Conservation (phyloP, 2,329 filamentous ascomycete species). For the Diaporthe ilicicola region DNA sequence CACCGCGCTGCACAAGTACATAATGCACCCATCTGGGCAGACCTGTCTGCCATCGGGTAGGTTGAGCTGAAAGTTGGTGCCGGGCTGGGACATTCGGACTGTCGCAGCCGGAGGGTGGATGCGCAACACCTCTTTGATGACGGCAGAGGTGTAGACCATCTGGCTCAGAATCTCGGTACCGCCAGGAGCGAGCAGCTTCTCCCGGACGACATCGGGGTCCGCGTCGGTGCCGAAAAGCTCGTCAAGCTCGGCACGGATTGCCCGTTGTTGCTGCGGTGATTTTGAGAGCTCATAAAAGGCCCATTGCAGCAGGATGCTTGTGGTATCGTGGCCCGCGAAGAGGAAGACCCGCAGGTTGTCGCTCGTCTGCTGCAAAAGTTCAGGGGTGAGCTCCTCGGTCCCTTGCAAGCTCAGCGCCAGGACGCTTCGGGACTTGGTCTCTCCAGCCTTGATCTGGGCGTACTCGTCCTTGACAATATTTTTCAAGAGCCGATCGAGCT, state of each 20-base stretch:
- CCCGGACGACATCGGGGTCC: constrained; percentile 38
- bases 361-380: constrained; percentile 42
- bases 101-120: constrained; percentile 40
- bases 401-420: constrained; percentile 45
- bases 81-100: constrained; percentile 40
- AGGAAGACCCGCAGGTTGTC: constrained; percentile 51
- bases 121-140: constrained; percentile 31
- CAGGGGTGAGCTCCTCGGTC: constrained; percentile 38
- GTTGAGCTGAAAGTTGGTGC: constrained; percentile 41
- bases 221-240: constrained; percentile 44
- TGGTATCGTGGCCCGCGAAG: constrained; percentile 53
- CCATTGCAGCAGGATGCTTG: constrained; percentile 48
- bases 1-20: constrained; percentile 45
- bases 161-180: constrained; percentile 43
- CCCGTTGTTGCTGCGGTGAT: constrained; percentile 40
- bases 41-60: constrained; percentile 40
- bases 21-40: constrained; percentile 45
- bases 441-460: background rate
- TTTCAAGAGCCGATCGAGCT: constrained; percentile 26
- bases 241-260: constrained; percentile 47
- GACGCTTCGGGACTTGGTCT: constrained; percentile 40
- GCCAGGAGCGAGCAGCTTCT: constrained; percentile 38
- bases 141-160: constrained; percentile 39
- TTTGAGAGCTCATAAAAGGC: constrained; percentile 47
- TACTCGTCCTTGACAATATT: constrained; percentile 22